phyloP scores from a whole-genome alignment of 2,329 filamentous ascomycete genomes.

The Metarhizium humberi region DNA sequence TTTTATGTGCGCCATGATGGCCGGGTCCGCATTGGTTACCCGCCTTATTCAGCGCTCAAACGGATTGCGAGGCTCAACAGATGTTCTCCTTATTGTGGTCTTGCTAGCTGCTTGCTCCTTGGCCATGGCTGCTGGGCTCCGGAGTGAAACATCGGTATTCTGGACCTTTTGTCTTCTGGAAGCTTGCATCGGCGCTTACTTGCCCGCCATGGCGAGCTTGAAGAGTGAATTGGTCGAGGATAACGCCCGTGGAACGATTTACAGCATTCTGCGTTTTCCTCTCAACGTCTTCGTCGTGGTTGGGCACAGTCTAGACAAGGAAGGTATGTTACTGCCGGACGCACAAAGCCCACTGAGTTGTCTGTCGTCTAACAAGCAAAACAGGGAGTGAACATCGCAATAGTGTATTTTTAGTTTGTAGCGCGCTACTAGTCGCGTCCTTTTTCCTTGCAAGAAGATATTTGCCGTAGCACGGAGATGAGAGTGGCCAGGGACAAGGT shows the following conservation, averaged over 20 bases:
- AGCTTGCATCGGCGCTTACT: constrained; percentile 48
- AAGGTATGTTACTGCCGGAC: background rate
- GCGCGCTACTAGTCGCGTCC: too few species aligned
- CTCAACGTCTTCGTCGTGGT: constrained; percentile 40
- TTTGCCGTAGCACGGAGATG: too few species aligned
- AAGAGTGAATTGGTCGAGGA: constrained; percentile 47
- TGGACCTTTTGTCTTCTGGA: constrained; percentile 51
- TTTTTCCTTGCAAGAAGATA: too few species aligned
- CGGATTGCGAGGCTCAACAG: too few species aligned
- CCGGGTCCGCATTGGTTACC: constrained; percentile 16
- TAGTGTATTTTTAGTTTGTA: too few species aligned
- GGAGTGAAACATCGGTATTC: constrained; percentile 25
- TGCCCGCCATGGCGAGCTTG: constrained; percentile 43
- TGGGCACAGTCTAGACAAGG: background rate
- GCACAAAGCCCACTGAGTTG: too few species aligned
- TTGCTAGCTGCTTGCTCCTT: too few species aligned
- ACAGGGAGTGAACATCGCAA: too few species aligned
- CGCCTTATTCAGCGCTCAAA: background rate
- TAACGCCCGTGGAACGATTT: constrained; percentile 41
- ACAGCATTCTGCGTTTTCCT: constrained; percentile 47
- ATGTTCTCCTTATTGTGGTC: too few species aligned
- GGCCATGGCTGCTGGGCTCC: too few species aligned
- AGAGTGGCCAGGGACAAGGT: too few species aligned
- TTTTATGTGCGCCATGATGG: constrained; percentile 49
- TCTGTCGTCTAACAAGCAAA: too few species aligned